Conservation (phyloP, 2,329 filamentous ascomycete genomes). For the Botryosphaeria dothidea region DNA sequence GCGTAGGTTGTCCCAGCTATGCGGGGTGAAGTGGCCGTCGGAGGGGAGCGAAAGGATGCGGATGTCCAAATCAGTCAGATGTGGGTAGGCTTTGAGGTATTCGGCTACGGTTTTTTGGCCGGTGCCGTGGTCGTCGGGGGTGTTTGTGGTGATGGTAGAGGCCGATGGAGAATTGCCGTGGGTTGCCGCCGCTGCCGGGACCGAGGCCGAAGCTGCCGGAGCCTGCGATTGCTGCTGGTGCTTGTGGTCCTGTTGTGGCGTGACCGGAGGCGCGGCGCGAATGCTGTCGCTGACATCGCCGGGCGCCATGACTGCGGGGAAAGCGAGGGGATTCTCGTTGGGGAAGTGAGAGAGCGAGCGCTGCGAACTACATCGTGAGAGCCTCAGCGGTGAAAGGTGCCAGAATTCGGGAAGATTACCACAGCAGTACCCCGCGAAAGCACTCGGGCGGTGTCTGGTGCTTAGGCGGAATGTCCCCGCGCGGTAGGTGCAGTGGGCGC, state of each 20-base stretch:
- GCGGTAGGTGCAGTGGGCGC: too few relatives aligned
- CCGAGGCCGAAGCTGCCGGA: background rate
- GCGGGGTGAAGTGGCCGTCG: conserved; percentile 31
- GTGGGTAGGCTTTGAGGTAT: conserved; percentile 32
- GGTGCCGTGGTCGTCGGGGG: background rate
- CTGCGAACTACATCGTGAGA: background rate
- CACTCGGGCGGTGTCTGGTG: background rate
- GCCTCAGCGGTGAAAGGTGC: background rate
- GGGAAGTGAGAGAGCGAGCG: background rate
- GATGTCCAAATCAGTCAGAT: conserved; percentile 34
- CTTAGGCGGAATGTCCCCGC: background rate
- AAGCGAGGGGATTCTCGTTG: background rate
- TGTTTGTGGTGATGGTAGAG: background rate
- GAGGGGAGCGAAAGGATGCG: conserved; percentile 27
- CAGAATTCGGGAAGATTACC: background rate
- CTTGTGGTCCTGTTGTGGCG: background rate
- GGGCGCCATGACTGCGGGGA: conserved; percentile 3
- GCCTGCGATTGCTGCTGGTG: background rate
- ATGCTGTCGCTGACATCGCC: background rate
- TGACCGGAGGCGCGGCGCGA: background rate
- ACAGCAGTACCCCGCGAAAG: background rate
- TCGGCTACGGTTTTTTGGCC: background rate
- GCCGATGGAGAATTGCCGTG: background rate
- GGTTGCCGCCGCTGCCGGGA: background rate
- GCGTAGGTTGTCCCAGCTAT: conserved; percentile 36